Evolutionary conservation across 768 basidiomycete genomes (phyloP).

Genomic region (Termitomyces bulborhizus): DNA sequence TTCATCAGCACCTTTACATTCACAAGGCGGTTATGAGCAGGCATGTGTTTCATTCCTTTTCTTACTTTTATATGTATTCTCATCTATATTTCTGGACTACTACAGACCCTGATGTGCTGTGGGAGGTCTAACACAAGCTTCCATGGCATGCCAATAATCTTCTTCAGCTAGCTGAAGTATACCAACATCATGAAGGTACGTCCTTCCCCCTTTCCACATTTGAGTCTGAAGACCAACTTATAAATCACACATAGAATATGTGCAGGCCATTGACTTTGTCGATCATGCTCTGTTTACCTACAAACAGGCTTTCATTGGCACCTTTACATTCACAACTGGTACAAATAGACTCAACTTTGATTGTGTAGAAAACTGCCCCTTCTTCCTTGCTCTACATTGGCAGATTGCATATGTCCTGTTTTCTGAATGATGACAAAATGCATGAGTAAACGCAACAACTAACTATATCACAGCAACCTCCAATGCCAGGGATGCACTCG

Average conservation of each 20-base stretch:
- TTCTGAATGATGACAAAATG: no score
- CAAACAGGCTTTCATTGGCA: constrained; percentile 81
- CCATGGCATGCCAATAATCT: constrained; percentile 95
- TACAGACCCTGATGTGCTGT: constrained; percentile 73
- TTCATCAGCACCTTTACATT: no score
- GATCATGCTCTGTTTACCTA: constrained; percentile 92
- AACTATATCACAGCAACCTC: constrained; percentile 52
- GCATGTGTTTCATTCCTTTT: constrained; percentile 40
- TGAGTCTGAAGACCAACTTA: neutral
- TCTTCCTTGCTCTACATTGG: constrained; percentile 84
- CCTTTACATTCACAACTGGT: constrained; percentile 81
- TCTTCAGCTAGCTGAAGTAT: constrained; percentile 80
- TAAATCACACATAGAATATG: constrained; percentile 69
- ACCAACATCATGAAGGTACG: constrained; percentile 81
- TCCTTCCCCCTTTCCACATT: neutral
- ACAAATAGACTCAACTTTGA: constrained; percentile 85
- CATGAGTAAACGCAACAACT: no score
- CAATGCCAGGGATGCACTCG: constrained; percentile 85
- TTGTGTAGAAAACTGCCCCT: constrained; percentile 84
- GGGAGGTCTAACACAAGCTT: constrained; percentile 63
- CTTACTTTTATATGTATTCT: neutral
- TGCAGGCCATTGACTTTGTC: constrained; percentile 81
- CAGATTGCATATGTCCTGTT: constrained; percentile 59
- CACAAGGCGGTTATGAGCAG: constrained; percentile 75
- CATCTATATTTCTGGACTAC: no score